Conservation (phyloP, 2,329 filamentous ascomycete genomes). For the Fusarium sp. region DNA sequence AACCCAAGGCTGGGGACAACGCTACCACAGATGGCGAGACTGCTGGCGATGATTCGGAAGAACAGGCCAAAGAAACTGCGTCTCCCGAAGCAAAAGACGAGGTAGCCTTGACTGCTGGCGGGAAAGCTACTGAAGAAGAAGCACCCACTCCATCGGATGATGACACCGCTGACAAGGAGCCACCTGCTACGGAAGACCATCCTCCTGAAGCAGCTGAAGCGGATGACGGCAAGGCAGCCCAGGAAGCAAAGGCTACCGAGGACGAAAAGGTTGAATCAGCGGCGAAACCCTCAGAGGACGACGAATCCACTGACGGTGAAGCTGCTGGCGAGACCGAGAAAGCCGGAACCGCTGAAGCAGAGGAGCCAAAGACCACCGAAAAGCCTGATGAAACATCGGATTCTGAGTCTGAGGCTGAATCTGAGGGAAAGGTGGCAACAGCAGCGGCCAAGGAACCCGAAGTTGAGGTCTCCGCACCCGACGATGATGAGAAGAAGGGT, state of each 20-base stretch:
- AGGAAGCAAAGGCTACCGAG: not conserved
- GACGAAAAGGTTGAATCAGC: not conserved
- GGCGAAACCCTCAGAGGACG: not conserved
- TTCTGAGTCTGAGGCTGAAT: not conserved
- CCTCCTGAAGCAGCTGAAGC: not conserved
- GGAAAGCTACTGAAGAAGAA: not conserved
- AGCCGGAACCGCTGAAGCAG: not conserved
- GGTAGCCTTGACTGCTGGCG: not conserved
- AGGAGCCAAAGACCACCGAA: conserved; percentile 4
- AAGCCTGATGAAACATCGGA: not conserved
- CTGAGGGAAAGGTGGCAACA: conserved; percentile 1
- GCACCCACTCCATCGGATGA: not conserved
- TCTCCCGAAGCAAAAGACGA: conserved; percentile 23
- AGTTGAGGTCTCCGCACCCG: not conserved
- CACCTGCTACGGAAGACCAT: not conserved
- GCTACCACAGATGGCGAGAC: not conserved
- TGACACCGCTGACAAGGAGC: not conserved
- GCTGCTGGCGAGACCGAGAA: conserved; percentile 9
- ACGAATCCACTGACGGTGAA: not conserved
- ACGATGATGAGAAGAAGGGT: not conserved
- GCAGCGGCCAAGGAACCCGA: conserved; percentile 3
- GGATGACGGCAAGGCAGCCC: not conserved
- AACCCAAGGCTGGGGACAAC: not conserved
- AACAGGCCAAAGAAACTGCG: not conserved
- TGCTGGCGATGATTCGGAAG: not conserved